phyloP scores from a whole-genome alignment of 768 basidiomycete genomes.

The Rhizopogon roseolus region DNA sequence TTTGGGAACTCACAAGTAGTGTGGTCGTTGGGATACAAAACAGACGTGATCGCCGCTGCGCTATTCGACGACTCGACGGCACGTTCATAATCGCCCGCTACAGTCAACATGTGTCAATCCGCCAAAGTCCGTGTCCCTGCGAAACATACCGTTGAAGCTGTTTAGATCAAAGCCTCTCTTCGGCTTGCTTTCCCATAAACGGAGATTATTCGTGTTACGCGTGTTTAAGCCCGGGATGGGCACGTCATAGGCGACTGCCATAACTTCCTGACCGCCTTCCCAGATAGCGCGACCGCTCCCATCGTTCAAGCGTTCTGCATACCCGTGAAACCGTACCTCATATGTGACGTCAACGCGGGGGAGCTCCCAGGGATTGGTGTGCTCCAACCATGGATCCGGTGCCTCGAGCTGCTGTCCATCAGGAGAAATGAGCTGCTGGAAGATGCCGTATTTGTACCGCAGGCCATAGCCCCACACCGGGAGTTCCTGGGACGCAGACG shows the following conservation, averaged over 20 bases:
- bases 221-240: constrained; percentile 87
- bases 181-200: constrained; percentile 80
- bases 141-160: constrained; percentile 79
- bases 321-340: constrained; percentile 87
- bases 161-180: constrained; percentile 91
- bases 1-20: constrained; percentile 45
- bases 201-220: constrained; percentile 84
- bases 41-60: constrained; percentile 91
- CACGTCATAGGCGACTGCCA: constrained; percentile 91
- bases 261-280: constrained; percentile 90
- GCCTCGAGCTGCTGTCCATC: constrained; percentile 85
- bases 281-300: constrained; percentile 61
- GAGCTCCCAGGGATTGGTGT: constrained; percentile 87
- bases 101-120: neutral
- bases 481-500: constrained; percentile 83
- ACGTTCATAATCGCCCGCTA: constrained; percentile 89
- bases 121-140: constrained; percentile 1
- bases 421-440: constrained; percentile 86
- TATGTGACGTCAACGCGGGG: constrained; percentile 81
- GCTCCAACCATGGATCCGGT: constrained; percentile 89
- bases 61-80: constrained; percentile 86
- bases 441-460: constrained; percentile 93
- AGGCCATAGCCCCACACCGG: constrained; percentile 96
- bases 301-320: constrained; percentile 61
- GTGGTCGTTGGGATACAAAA: constrained; percentile 95